Base-by-base conservation (phyloP, 176 grass and related monocot genomes). In the Hsuehochloa calcarea region DNA sequence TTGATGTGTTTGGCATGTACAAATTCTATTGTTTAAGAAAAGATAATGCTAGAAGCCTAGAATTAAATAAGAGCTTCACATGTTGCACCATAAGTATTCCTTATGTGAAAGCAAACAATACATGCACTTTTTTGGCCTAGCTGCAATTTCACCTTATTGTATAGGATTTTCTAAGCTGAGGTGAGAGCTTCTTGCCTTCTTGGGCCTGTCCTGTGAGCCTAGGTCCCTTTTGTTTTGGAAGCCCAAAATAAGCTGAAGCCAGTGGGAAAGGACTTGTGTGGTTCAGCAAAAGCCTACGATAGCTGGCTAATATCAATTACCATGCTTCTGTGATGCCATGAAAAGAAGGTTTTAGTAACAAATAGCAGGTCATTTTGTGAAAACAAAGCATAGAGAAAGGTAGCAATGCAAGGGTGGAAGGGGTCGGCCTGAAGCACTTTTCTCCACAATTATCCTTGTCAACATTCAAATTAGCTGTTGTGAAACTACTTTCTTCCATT, bases 51-150 rank as follows among this genome's bases (percentile, higher is more conserved):
- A 67, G 8, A 80, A 14, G 38, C 50, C 11, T 66, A 67, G 8
- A 80, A 14, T 51, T 66, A 5, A 31, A 62, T 43, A 43, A 77
- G 43, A 61, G 35, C 8, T 70, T 47, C 12, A 16, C 75, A 61
- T 62, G 41, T 23, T 70, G 65, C 46, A 69, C 75, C 3, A 31
- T 35, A 60, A 58, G 10, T 60, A 46, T 78, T 85, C 47, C 44
- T 69, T 58, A 72, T 68, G 29, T n/a, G 22, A 80, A 51, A 51
- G 22, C 45, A 67, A 66, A 72, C 43, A 12, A 63, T 78, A 78
- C n/a, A 52, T 40, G 8, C 3, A 22, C 12, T 34, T 55, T 1
- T 69, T 81, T 70, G 13, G 13, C 49, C 49, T 81, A 39, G n/a
- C 22, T 70, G 37, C 49, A 58, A 0, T 15, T 60, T 61, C 38